Percentiles rank a stretch among this genome's conserved stretches.
Conservation (phyloP, 805 yeast genomes). For the Citeromyces matritensis region DNA sequence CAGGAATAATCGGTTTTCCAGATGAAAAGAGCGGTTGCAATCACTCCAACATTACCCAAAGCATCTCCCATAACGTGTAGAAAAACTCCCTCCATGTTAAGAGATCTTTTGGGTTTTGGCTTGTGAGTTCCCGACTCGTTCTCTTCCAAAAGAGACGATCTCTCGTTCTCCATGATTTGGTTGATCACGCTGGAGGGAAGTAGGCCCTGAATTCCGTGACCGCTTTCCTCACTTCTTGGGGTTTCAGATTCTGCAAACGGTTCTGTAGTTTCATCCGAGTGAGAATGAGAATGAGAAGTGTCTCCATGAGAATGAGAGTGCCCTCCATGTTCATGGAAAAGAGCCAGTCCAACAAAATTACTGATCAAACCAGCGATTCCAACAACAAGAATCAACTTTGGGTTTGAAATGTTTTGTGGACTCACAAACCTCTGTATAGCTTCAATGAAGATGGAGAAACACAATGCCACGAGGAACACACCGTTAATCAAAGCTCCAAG, state of each 20-base stretch:
- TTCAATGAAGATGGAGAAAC: conserved; percentile 84
- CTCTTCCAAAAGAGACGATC: conserved; percentile 1
- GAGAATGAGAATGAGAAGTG: conserved; percentile 21
- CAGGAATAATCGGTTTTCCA: conserved; percentile 89
- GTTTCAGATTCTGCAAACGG: too few relatives aligned
- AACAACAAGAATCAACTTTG: conserved; percentile 68
- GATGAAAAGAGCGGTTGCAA: conserved; percentile 74
- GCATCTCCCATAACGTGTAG: conserved; percentile 95
- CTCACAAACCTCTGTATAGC: conserved; percentile 80
- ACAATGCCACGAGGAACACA: conserved; percentile 80
- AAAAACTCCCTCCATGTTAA: conserved; percentile 96
- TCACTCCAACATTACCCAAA: conserved; percentile 88
- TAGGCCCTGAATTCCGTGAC: too few relatives aligned
- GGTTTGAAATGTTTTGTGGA: conserved; percentile 69
- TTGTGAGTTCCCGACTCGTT: conserved; percentile 5
- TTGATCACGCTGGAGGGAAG: too few relatives aligned
- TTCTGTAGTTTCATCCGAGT: conserved; percentile 3
- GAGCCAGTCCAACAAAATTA: conserved; percentile 66
- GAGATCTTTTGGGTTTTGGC: conserved; percentile 31
- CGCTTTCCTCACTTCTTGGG: too few relatives aligned
- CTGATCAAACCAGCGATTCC: conserved; percentile 77
- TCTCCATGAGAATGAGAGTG: conserved; percentile 31
- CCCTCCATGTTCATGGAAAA: conserved; percentile 76
- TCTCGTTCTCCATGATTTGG: neutral
- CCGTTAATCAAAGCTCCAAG: conserved; percentile 92